Evolutionary conservation across 2,329 filamentous ascomycete genomes (phyloP).

Genomic region (Teratosphaeriaceae sp.): DNA sequence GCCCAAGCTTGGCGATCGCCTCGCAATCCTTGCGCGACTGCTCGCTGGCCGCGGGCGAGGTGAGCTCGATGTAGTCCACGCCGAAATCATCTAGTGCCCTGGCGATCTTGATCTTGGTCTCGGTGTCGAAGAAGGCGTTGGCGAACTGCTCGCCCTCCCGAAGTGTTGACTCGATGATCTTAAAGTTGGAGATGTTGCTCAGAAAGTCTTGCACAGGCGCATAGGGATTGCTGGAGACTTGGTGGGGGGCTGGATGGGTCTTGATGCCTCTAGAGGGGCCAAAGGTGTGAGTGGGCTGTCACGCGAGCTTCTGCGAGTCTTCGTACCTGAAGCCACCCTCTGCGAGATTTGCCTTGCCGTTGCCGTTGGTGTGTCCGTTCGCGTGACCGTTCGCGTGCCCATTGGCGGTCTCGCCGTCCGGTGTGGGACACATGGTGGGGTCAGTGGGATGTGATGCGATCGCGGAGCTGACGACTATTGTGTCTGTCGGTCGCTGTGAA

Average conservation of each 20-base stretch:
- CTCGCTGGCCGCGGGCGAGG: conserved; percentile 75
- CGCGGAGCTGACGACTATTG: no score
- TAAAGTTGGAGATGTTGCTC: conserved; percentile 60
- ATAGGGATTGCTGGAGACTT: conserved; percentile 47
- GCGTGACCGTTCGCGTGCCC: conserved; percentile 22
- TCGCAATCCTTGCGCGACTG: conserved; percentile 83
- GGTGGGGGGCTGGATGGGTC: conserved; percentile 23
- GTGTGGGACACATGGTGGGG: conserved; percentile 27
- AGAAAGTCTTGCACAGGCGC: conserved; percentile 69
- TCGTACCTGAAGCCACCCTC: conserved; percentile 21
- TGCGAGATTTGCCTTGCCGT: conserved; percentile 15
- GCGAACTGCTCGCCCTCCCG: conserved; percentile 66
- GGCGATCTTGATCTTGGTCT: conserved; percentile 75
- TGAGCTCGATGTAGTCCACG: conserved; percentile 89
- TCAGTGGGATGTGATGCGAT: no score
- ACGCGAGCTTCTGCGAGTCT: background rate
- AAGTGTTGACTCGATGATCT: conserved; percentile 71
- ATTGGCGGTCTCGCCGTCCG: conserved; percentile 22
- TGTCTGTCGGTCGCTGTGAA: no score
- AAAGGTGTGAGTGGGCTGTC: background rate
- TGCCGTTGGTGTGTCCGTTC: conserved; percentile 26
- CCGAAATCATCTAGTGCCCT: conserved; percentile 74
- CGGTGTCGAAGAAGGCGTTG: conserved; percentile 70
- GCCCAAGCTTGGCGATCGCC: conserved; percentile 86
- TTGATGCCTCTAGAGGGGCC: conserved; percentile 21